Evolutionary conservation across 129 eudicot species (phyloP), one percentile per base, ranked within the genome.

Genomic region (Flaveria robusta): DNA sequence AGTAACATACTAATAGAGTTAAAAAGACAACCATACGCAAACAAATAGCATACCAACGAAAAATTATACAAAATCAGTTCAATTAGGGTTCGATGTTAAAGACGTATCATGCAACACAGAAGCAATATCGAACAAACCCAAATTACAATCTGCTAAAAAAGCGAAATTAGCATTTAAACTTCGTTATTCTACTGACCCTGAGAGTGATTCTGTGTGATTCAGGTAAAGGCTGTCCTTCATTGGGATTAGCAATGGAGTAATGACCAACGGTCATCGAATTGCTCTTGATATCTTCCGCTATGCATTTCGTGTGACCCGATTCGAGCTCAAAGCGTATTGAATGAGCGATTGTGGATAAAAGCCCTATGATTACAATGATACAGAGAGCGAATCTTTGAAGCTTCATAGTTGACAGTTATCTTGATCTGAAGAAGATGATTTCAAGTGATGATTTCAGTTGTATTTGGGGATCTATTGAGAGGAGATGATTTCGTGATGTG

Each of bases 211-310:
- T 95, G 77, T 95, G 94, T 72, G 97, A 83, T 34, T 95, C 96
- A 37, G 94, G 96, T 68, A 95, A 78, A 46, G 92, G 96, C 24
- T 77, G 71, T 54, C 88, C 92, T 74, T 95, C 99, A 39, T 84
- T 84, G 47, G 91, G 96, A 50, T 95, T 95, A 62, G 86, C 89
- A 60, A 95, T 81, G 9, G 78, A 80, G 78, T 95, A 95, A 47
- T 85, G 93, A 5, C 97, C 99, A 39, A 91, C 96, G 9, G 96
- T 89, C 99, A 95, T 95, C 1, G 94, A 84, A 86, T 91, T 89
- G 77, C 83, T 75, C 80, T 91, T 91, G 54, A 95, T 89, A 56
- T 94, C 97, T 80, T 94, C 99, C 9, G 96, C 60, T 74, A 95
- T 95, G 80, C 99, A 95, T 79, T 95, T 95, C 15, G 97, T 91